Conservation (phyloP, 2,329 filamentous ascomycete species). For the Nigrospora osmanthi region DNA sequence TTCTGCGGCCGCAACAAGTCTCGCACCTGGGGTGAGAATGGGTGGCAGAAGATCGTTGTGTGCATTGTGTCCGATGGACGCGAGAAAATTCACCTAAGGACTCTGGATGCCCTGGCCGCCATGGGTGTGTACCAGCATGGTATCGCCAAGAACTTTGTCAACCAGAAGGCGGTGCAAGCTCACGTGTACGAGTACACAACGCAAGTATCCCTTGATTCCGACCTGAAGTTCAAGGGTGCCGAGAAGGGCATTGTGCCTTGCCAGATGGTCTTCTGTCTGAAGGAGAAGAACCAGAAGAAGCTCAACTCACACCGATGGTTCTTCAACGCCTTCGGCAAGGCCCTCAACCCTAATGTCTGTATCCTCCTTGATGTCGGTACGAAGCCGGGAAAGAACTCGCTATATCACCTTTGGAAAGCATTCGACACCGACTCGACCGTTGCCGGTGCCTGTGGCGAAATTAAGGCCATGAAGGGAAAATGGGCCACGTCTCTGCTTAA, state of each 20-base stretch:
- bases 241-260: constrained; percentile 98
- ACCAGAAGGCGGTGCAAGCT: constrained; percentile 87
- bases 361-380: constrained; percentile 96
- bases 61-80: constrained; percentile 96
- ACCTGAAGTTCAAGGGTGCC: constrained; percentile 97
- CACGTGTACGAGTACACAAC: constrained; percentile 99
- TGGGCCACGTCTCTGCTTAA: constrained; percentile 85
- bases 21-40: constrained; percentile 97
- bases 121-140: constrained; percentile 98
- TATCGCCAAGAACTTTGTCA: constrained; percentile 97
- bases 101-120: constrained; percentile 86
- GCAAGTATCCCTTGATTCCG: constrained; percentile 89
- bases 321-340: constrained; percentile 93
- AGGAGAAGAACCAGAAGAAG: constrained; percentile 97
- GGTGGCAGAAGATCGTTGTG: constrained; percentile 99
- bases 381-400: constrained; percentile 74
- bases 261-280: constrained; percentile 97
- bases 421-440: constrained; percentile 98
- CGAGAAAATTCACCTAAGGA: constrained; percentile 79
- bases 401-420: constrained; percentile 99
- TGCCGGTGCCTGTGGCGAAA: constrained; percentile 93
- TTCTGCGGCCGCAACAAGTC: constrained; percentile 92
- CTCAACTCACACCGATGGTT: constrained; percentile 99
- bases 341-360: constrained; percentile 91
- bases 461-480: constrained; percentile 91